phyloP scores from a whole-genome alignment of 2,329 filamentous ascomycete genomes.

The Trichoderma harzianum region DNA sequence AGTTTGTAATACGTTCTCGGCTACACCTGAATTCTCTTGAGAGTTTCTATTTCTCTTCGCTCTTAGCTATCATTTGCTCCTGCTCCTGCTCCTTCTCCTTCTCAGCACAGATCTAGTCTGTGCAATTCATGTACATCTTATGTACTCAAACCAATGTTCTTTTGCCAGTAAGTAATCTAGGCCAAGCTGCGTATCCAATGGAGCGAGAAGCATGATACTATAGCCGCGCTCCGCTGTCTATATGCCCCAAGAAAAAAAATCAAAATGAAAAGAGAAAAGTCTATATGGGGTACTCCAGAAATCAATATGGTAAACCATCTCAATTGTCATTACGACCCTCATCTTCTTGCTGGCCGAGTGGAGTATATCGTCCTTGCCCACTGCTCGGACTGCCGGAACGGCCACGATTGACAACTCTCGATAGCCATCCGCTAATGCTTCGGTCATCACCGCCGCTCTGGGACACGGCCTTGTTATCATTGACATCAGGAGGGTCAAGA shows the following conservation, averaged over 20 bases:
- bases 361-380: conserved; percentile 41
- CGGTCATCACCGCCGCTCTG: conserved; percentile 35
- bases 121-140: background rate
- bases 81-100: background rate
- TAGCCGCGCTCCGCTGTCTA: conserved; percentile 31
- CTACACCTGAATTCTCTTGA: background rate
- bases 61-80: background rate
- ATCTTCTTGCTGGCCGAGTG: conserved; percentile 42
- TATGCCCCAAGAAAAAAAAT: conserved; percentile 28
- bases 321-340: conserved; percentile 27
- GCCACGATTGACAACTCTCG: conserved; percentile 39
- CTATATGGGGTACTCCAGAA: conserved; percentile 24
- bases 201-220: background rate
- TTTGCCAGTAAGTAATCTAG: conserved; percentile 12
- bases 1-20: background rate
- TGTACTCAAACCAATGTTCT: background rate
- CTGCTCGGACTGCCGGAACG: conserved; percentile 38
- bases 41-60: background rate
- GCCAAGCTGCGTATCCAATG: background rate
- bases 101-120: background rate
- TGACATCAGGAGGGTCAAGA: conserved; percentile 67
- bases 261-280: conserved; percentile 25
- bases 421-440: conserved; percentile 50
- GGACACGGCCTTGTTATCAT: conserved; percentile 43
- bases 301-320: conserved; percentile 21